Evolutionary conservation across 192 early-diverging fungal species (phyloP).

Genomic region (Coemansia nantahalensis): DNA sequence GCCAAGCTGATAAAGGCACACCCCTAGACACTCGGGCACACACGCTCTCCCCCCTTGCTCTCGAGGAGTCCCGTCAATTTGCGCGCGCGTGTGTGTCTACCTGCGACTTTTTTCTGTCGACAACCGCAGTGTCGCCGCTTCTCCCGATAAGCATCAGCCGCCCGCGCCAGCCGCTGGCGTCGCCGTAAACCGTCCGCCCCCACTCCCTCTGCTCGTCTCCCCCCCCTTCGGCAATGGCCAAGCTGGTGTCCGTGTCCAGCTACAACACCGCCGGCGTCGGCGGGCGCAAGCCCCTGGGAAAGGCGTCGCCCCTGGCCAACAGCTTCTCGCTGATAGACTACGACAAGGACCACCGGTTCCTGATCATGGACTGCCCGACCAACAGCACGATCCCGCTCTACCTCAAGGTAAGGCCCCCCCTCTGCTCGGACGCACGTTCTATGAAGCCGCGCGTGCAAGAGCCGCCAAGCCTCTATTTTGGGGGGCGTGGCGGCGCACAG

Average conservation of each 20-base stretch:
- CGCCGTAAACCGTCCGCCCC: not conserved
- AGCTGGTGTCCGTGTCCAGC: constrained; percentile 41
- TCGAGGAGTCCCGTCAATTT: too few relatives aligned
- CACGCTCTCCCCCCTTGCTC: not conserved
- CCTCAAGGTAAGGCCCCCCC: constrained; percentile 44
- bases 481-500: too few relatives aligned
- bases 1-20: too few relatives aligned
- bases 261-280: constrained; percentile 39
- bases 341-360: constrained; percentile 64
- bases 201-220: not conserved
- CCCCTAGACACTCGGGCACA: too few relatives aligned
- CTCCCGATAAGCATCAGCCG: not conserved
- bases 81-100: too few relatives aligned
- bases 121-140: too few relatives aligned
- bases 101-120: too few relatives aligned
- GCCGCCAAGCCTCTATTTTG: not conserved
- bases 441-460: too few relatives aligned
- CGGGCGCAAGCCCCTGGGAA: constrained; percentile 49
- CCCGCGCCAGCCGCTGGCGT: not conserved
- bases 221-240: constrained; percentile 34
- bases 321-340: constrained; percentile 53
- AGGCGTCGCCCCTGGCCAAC: constrained; percentile 42
- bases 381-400: constrained; percentile 74
- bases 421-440: not conserved
- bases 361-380: constrained; percentile 93